These are phyloP conservation scores for Beta vulgaris DNA, from an alignment of 148 eudicot genomes.

Conservation along the genomic window DNA sequence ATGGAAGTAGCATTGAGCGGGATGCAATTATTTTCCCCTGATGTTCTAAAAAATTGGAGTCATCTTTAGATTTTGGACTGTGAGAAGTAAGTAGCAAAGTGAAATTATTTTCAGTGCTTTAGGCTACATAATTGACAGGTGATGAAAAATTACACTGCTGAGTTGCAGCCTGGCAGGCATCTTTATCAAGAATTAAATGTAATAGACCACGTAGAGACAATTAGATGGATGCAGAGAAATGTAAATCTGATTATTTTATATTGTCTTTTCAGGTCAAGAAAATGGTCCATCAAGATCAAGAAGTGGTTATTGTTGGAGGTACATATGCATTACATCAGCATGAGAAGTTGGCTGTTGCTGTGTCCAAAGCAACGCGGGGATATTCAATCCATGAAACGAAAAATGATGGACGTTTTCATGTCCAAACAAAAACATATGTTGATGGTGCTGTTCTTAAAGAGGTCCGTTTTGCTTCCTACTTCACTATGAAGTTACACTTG, in stretches of 20 bases:
- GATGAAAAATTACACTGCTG: neutral
- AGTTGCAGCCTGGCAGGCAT: neutral
- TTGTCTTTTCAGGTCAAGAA: conserved; percentile 68
- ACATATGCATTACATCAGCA: conserved; percentile 82
- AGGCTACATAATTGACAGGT: neutral
- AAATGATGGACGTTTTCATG: conserved; percentile 95
- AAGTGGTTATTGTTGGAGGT: conserved; percentile 90
- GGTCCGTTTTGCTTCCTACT: conserved; percentile 34
- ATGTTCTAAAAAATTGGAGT: neutral
- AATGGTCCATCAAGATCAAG: conserved; percentile 87
- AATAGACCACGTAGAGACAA: neutral
- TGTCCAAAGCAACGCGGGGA: conserved; percentile 90
- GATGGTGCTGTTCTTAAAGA: conserved; percentile 98
- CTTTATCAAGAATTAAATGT: too few relatives aligned
- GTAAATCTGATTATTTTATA: conserved; percentile 1
- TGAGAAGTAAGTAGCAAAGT: neutral
- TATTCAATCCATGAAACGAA: conserved; percentile 96
- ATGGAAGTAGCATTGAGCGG: neutral
- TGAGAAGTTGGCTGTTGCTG: conserved; percentile 96
- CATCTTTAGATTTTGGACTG: neutral
- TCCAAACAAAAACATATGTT: conserved; percentile 85
- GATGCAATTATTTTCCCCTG: neutral
- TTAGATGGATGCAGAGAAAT: neutral
- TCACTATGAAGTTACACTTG: neutral
- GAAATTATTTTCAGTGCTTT: neutral